phyloP scores from a whole-genome alignment of 352 stramenopile genomes.

The Globisporangium canariense region DNA sequence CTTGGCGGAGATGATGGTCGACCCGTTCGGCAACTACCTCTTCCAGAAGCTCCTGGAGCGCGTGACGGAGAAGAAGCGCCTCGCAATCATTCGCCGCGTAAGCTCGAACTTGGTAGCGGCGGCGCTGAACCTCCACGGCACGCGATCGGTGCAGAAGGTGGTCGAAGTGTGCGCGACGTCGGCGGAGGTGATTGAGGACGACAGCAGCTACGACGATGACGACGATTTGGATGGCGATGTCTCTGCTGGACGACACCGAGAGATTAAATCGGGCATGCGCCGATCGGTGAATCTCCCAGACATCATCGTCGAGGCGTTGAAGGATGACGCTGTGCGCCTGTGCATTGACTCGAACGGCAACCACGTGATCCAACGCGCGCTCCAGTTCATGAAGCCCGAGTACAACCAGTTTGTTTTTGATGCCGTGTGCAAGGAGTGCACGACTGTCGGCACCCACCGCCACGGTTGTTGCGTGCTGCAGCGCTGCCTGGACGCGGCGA shows the following conservation, averaged over 20 bases:
- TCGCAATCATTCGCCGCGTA: constrained; percentile 93
- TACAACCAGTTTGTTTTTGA: constrained; percentile 98
- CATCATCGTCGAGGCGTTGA: constrained; percentile 93
- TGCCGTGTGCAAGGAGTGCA: constrained; percentile 93
- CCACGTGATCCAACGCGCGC: constrained; percentile 96
- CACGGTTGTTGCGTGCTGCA: constrained; percentile 98
- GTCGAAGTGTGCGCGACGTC: constrained; percentile 93
- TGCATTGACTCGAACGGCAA: constrained; percentile 98
- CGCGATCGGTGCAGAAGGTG: constrained; percentile 97
- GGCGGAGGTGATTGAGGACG: constrained; percentile 58
- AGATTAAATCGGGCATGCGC: constrained; percentile 14
- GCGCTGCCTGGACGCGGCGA: constrained; percentile 92
- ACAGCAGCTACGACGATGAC: constrained; percentile 35
- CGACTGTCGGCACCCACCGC: constrained; percentile 95
- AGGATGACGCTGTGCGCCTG: constrained; percentile 91
- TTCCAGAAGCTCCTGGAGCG: constrained; percentile 99
- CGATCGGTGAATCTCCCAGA: constrained; percentile 68
- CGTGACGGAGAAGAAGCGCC: constrained; percentile 86
- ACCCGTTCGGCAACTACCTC: constrained; percentile 99
- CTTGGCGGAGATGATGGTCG: constrained; percentile 97
- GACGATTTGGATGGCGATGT: constrained; percentile 24
- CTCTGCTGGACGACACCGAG: constrained; percentile 6
- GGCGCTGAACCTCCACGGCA: constrained; percentile 97
- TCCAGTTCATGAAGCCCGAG: constrained; percentile 93
- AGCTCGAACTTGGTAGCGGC: constrained; percentile 92